Percentiles rank a stretch among this genome's conserved stretches.
Conservation (phyloP, 208 protist genomes). For the Trypanosoma melophagium region DNA sequence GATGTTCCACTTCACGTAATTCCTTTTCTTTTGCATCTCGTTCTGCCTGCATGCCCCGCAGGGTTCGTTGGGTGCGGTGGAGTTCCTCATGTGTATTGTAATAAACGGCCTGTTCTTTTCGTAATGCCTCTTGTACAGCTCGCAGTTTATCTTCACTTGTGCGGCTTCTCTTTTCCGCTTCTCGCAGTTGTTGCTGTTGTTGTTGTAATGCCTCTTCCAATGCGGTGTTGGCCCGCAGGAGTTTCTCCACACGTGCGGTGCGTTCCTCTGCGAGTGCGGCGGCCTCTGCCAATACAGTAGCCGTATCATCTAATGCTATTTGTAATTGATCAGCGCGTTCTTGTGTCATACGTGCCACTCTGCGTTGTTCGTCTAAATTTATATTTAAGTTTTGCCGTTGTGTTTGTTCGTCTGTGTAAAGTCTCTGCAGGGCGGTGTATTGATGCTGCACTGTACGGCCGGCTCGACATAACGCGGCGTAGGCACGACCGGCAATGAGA, state of each 20-base stretch:
- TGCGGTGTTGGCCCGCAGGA: constrained; percentile 13
- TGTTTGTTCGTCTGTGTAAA: not conserved
- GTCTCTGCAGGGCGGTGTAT: not conserved
- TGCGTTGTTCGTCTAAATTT: not conserved
- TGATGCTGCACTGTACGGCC: not conserved
- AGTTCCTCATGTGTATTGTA: constrained; percentile 7
- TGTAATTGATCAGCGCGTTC: constrained; percentile 5
- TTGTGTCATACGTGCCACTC: not conserved
- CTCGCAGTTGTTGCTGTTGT: constrained; percentile 4
- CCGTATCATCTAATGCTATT: constrained; percentile 9
- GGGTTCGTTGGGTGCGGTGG: not conserved
- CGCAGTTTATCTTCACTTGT: not conserved
- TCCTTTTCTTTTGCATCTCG: not conserved
- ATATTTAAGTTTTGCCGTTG: not conserved
- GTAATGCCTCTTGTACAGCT: constrained; percentile 6
- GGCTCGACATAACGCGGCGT: constrained; percentile 14
- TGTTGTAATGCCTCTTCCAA: constrained; percentile 8
- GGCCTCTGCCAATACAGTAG: constrained; percentile 18
- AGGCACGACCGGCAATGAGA: constrained; percentile 20
- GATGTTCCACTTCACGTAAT: constrained; percentile 1
- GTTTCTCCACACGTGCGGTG: constrained; percentile 13
- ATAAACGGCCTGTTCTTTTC: constrained; percentile 1
- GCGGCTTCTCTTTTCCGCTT: not conserved
- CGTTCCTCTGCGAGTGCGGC: constrained; percentile 18
- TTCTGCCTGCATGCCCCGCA: not conserved